phyloP scores from a whole-genome alignment of 257 asterid species.

The Ilex aquifolium region DNA sequence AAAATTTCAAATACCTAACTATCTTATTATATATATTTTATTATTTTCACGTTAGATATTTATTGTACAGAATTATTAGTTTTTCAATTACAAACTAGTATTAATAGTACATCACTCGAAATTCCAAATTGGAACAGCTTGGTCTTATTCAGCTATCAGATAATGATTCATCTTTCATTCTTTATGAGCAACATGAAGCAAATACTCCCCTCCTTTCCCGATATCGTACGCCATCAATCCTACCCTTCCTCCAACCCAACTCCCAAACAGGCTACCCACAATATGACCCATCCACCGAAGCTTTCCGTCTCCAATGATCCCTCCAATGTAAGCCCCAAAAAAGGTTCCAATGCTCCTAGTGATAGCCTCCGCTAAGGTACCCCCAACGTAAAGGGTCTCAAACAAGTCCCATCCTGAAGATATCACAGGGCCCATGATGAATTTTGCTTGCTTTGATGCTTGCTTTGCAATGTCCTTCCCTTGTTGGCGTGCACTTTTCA shows the following conservation, averaged over 20 bases:
- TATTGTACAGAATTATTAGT: too few relatives aligned
- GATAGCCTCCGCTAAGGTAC: conserved; percentile 38
- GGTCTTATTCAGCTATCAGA: too few relatives aligned
- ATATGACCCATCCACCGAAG: conserved; percentile 52
- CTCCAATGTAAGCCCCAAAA: conserved; percentile 42
- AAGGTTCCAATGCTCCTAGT: conserved; percentile 34
- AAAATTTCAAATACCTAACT: too few relatives aligned
- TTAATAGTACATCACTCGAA: too few relatives aligned
- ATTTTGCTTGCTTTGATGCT: conserved; percentile 35
- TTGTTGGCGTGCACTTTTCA: conserved; percentile 24
- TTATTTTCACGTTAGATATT: too few relatives aligned
- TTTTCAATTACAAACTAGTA: too few relatives aligned
- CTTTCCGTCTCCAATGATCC: conserved; percentile 43
- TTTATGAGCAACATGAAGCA: conserved; percentile 17
- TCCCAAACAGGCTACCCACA: conserved; percentile 51
- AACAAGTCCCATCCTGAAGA: conserved; percentile 55
- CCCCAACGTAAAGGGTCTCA: conserved; percentile 44
- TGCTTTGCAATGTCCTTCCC: conserved; percentile 35
- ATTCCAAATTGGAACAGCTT: too few relatives aligned
- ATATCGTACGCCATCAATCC: conserved; percentile 48
- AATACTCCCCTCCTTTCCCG: conserved; percentile 24
- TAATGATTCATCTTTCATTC: background rate
- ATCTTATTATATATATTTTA: too few relatives aligned
- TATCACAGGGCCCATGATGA: conserved; percentile 37
- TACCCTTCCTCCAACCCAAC: conserved; percentile 54